phyloP scores from a whole-genome alignment of 1,284 basidiomycete genomes.

The Singerocomus rubriflavus region DNA sequence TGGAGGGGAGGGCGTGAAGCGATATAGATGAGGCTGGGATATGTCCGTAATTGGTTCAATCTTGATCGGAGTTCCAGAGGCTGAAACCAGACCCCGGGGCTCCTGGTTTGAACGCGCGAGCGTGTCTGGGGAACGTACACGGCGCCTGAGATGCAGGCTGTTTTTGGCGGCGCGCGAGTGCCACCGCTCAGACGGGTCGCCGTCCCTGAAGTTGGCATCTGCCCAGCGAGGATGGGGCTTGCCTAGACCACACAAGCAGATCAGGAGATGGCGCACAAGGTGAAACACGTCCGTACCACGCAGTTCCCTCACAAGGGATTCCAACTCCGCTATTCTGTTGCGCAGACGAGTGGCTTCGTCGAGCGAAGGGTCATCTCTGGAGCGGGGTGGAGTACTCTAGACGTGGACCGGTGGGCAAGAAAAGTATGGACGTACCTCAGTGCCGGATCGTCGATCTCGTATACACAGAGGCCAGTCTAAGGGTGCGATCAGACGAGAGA shows the following conservation, averaged over 20 bases:
- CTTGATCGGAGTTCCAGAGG: conserved; percentile 56
- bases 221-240: conserved; percentile 84
- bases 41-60: conserved; percentile 50
- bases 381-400: too few species aligned
- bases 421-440: conserved; percentile 51
- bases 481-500: conserved; percentile 14
- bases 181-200: conserved; percentile 77
- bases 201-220: conserved; percentile 70
- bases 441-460: conserved; percentile 86
- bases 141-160: conserved; percentile 40
- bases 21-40: conserved; percentile 50
- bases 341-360: conserved; percentile 81
- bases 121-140: conserved; percentile 39
- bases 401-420: too few species aligned
- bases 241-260: conserved; percentile 42
- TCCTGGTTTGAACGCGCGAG: conserved; percentile 35
- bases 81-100: conserved; percentile 36
- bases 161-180: conserved; percentile 78
- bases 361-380: conserved; percentile 77
- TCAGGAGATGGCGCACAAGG: conserved; percentile 11
- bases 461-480: conserved; percentile 87
- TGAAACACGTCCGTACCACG: conserved; percentile 48
- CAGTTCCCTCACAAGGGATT: conserved; percentile 81
- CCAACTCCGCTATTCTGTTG: conserved; percentile 84
- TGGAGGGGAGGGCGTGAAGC: conserved; percentile 56